phyloP scores from a whole-genome alignment of 208 protist genomes.

The Trichomonas vaginalis region DNA sequence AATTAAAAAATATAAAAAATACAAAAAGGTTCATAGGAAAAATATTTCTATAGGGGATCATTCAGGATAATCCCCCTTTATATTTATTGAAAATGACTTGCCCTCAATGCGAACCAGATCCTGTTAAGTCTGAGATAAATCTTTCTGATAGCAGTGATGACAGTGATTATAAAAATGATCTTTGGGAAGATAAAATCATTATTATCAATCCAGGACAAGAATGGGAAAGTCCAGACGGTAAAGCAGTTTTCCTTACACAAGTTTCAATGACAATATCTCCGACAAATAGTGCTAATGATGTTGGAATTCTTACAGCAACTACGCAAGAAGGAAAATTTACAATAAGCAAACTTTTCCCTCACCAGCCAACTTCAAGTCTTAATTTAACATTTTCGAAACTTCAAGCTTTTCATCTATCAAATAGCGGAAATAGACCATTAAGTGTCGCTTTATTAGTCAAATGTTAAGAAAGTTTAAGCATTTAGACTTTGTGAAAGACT shows the following conservation, averaged over 20 bases:
- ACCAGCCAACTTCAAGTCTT: not conserved
- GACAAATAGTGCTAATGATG: not conserved
- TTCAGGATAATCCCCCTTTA: no score
- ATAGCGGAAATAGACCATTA: not conserved
- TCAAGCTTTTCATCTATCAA: not conserved
- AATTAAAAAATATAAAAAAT: no score
- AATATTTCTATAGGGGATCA: no score
- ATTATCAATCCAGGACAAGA: not conserved
- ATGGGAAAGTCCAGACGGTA: not conserved
- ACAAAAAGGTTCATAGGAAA: no score
- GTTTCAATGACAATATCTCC: not conserved
- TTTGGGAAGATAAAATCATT: not conserved
- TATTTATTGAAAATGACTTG: no score
- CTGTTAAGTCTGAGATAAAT: not conserved
- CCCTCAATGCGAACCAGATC: not conserved
- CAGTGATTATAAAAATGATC: not conserved
- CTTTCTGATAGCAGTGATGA: not conserved
- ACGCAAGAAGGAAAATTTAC: not conserved
- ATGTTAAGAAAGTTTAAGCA: not conserved
- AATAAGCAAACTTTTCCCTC: not conserved
- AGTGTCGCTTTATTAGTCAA: not conserved
- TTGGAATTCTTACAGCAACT: not conserved
- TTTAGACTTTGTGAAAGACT: no score
- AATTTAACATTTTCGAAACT: not conserved
- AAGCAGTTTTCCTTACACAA: not conserved